A percentile compares a stretch with the other conserved stretches of the same genome.
These are phyloP conservation scores for Yamadazyma sp. DNA, from an alignment of 1,139 yeast genomes.

Conservation along the genomic window DNA sequence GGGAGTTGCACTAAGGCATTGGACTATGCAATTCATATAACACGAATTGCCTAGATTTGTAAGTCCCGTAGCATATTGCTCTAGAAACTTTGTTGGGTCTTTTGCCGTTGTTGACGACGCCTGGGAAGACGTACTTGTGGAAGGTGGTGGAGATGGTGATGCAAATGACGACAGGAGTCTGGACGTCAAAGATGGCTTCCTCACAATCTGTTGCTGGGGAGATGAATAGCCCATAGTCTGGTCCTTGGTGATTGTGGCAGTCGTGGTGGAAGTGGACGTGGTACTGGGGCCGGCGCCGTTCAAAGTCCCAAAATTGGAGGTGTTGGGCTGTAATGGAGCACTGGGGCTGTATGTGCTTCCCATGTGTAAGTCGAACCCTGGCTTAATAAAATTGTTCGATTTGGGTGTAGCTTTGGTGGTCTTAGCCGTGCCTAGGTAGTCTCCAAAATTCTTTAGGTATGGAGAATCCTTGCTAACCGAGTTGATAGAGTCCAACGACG, in stretches of 20 bases:
- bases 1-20: constrained; percentile 62
- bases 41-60: constrained; percentile 89
- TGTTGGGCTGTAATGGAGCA: constrained; percentile 13
- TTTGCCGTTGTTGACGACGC: neutral
- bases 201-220: constrained; percentile 16
- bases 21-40: constrained; percentile 88
- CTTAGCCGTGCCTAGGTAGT: constrained; percentile 39
- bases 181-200: constrained; percentile 4
- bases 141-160: constrained; percentile 1
- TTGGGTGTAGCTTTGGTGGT: constrained; percentile 21
- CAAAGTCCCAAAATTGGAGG: constrained; percentile 3
- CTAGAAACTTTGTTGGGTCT: constrained; percentile 27
- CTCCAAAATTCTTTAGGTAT: constrained; percentile 40
- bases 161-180: constrained; percentile 2
- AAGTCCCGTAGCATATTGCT: constrained; percentile 55
- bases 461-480: constrained; percentile 19
- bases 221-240: constrained; percentile 6
- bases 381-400: constrained; percentile 14
- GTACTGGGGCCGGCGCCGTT: neutral
- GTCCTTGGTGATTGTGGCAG: neutral
- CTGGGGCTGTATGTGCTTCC: constrained; percentile 10
- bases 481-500: constrained; percentile 6
- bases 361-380: neutral
- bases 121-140: neutral
- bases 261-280: neutral